These are phyloP conservation scores for Groenewaldozyma tartarivorans DNA, from an alignment of 805 yeast genomes.

Conservation along the genomic window DNA sequence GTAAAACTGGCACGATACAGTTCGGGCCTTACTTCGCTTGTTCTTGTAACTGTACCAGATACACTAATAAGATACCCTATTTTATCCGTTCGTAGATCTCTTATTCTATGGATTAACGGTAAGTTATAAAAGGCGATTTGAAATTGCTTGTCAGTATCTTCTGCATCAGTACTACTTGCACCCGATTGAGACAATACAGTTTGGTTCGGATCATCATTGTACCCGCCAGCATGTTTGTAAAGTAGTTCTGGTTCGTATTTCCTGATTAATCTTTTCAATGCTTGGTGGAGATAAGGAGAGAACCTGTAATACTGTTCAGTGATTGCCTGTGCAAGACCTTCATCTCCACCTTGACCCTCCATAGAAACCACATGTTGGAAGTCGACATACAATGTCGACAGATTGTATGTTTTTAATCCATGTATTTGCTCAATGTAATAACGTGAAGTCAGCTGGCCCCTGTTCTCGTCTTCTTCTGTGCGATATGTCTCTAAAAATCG, in stretches of 20 bases:
- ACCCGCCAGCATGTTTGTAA: slow-evolving; percentile 16
- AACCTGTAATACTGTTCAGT: slow-evolving; percentile 89
- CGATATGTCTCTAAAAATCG: slow-evolving; percentile 63
- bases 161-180: slow-evolving; percentile 23
- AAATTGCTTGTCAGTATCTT: slow-evolving; percentile 61
- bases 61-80: slow-evolving; percentile 78
- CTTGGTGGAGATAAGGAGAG: slow-evolving; percentile 71
- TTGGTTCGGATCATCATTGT: slow-evolving; percentile 23
- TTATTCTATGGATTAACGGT: slow-evolving; percentile 71
- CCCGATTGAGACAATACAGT: slow-evolving; percentile 29
- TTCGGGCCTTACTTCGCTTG: slow-evolving; percentile 95
- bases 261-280: slow-evolving; percentile 62
- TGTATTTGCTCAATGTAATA: slow-evolving; percentile 72
- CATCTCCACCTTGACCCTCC: slow-evolving; percentile 68
- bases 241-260: slow-evolving; percentile 67
- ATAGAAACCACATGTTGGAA: slow-evolving; percentile 64
- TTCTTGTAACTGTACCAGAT: slow-evolving; percentile 91
- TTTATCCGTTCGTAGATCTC: slow-evolving; percentile 83
- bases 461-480: slow-evolving; percentile 31
- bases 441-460: slow-evolving; percentile 35
- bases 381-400: slow-evolving; percentile 74
- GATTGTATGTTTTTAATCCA: slow-evolving; percentile 67
- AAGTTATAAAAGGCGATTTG: slow-evolving; percentile 84
- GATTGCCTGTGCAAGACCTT: slow-evolving; percentile 76
- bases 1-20: slow-evolving; percentile 76